phyloP scores from a whole-genome alignment of 2,329 filamentous ascomycete genomes.

The Aaosphaeria arxii region DNA sequence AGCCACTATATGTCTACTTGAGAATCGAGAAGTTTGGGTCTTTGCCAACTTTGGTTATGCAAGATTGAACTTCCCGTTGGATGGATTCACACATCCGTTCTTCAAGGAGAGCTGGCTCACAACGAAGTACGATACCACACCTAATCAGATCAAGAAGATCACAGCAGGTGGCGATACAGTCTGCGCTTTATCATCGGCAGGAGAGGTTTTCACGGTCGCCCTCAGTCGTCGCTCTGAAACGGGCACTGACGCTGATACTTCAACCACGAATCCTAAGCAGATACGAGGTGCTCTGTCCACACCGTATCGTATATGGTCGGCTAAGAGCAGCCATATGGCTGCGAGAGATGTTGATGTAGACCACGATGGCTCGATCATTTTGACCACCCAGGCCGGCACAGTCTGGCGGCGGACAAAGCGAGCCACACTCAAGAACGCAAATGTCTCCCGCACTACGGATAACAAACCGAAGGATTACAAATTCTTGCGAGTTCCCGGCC shows the following conservation, averaged over 20 bases:
- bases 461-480: constrained; percentile 85
- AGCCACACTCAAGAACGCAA: constrained; percentile 71
- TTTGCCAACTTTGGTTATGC: constrained; percentile 96
- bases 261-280: constrained; percentile 89
- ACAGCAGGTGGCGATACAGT: constrained; percentile 88
- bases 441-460: constrained; percentile 48
- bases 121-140: constrained; percentile 61
- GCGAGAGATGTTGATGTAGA: constrained; percentile 84
- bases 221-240: constrained; percentile 67
- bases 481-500: constrained; percentile 83
- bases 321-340: constrained; percentile 79
- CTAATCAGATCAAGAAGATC: constrained; percentile 71
- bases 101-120: constrained; percentile 64
- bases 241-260: constrained; percentile 57
- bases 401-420: constrained; percentile 89
- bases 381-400: constrained; percentile 87
- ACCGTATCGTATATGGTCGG: constrained; percentile 83
- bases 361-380: constrained; percentile 90
- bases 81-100: constrained; percentile 68
- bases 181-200: constrained; percentile 77
- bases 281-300: constrained; percentile 77
- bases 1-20: constrained; percentile 80
- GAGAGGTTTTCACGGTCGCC: constrained; percentile 83
- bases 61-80: constrained; percentile 79
- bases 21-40: constrained; percentile 85